Evolutionary conservation across 345 rosid species (phyloP).

Genomic region (Gossypium stocksii): DNA sequence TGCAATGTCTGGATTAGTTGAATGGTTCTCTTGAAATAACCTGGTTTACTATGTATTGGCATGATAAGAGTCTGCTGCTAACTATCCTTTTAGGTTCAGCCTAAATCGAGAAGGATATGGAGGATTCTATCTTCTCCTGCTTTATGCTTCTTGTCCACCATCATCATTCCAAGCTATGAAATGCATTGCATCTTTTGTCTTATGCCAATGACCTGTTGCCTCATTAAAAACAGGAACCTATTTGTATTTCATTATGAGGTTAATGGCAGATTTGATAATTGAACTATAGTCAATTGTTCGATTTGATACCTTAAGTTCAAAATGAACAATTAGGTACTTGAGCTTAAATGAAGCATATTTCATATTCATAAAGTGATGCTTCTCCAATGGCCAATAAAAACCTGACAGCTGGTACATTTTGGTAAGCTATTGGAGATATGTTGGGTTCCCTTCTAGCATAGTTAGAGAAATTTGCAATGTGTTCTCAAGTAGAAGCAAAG

Average conservation of each 20-base stretch:
- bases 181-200: neutral
- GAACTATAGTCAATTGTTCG: neutral
- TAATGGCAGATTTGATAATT: neutral
- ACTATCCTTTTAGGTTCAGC: neutral
- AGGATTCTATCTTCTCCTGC: neutral
- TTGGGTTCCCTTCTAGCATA: neutral
- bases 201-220: neutral
- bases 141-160: neutral
- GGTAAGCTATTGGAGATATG: neutral
- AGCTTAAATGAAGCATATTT: neutral
- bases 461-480: neutral
- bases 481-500: neutral
- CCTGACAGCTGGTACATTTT: neutral
- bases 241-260: neutral
- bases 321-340: neutral
- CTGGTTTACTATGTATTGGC: neutral
- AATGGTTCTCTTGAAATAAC: conserved; percentile 6
- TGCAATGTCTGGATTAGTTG: conserved; percentile 3
- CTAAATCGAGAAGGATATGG: neutral
- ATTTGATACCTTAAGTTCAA: neutral
- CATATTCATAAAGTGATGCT: neutral
- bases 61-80: neutral
- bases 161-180: neutral
- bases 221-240: neutral
- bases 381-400: neutral